A percentile compares a stretch with the other conserved stretches of the same genome.
These are phyloP conservation scores for Ascochyta pisi DNA, from an alignment of 2,329 filamentous ascomycete species.

Conservation along the genomic window DNA sequence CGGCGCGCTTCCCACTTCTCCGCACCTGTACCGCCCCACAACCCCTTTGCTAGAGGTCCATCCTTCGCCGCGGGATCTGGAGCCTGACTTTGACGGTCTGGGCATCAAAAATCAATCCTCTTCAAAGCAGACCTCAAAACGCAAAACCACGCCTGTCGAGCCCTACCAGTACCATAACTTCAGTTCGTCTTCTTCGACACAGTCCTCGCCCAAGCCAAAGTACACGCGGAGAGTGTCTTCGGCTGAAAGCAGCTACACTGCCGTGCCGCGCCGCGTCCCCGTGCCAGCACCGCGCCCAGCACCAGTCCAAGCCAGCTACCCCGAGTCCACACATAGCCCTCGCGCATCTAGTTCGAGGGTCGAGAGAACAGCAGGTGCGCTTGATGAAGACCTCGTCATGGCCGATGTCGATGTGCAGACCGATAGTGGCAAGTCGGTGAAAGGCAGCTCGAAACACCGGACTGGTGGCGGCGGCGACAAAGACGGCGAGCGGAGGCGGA, in stretches of 20 bases:
- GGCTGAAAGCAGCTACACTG: conserved; percentile 33
- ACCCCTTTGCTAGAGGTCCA: conserved; percentile 27
- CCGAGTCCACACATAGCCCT: conserved; percentile 30
- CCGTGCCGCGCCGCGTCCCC: conserved; percentile 48
- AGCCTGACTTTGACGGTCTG: conserved; percentile 22
- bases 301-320: conserved; percentile 24
- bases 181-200: conserved; percentile 32
- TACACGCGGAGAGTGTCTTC: conserved; percentile 40
- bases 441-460: conserved; percentile 19
- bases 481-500: conserved; percentile 36
- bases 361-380: conserved; percentile 18
- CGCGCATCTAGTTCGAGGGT: conserved; percentile 16
- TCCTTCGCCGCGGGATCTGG: conserved; percentile 28
- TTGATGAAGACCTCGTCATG: conserved; percentile 14
- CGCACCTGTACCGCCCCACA: conserved; percentile 27
- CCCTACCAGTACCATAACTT: conserved; percentile 44
- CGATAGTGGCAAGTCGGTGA: conserved; percentile 27
- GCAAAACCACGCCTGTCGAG: conserved; percentile 42
- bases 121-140: conserved; percentile 31
- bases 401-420: conserved; percentile 28
- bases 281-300: conserved; percentile 33
- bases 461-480: conserved; percentile 27
- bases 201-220: conserved; percentile 36
- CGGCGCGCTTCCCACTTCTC: conserved; percentile 44
- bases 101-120: conserved; percentile 25